These are phyloP conservation scores for Candida ficus DNA, from an alignment of 805 yeast species.

Conservation along the genomic window DNA sequence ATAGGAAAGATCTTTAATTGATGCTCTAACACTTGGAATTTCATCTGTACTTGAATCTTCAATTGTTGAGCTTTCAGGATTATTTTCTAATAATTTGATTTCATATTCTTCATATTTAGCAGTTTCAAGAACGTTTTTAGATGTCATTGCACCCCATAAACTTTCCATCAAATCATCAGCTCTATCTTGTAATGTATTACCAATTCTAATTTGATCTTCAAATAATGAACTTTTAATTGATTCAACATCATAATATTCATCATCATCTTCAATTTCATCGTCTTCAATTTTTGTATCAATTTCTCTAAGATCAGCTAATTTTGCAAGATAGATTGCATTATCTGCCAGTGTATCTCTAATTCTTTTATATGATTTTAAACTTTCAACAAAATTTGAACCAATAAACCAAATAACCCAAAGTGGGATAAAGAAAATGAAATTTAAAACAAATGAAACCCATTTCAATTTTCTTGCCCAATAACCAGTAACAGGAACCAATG, in stretches of 20 bases:
- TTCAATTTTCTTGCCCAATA: slow-evolving; percentile 36
- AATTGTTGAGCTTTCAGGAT: slow-evolving; percentile 1
- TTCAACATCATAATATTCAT: slow-evolving; percentile 7
- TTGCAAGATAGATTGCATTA: slow-evolving; percentile 22
- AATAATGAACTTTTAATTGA: slow-evolving; percentile 14
- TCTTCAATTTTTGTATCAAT: slow-evolving; percentile 3
- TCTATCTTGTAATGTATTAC: slow-evolving; percentile 47
- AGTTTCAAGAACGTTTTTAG: slow-evolving; percentile 22
- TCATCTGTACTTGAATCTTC: slow-evolving; percentile 14
- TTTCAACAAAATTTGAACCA: slow-evolving; percentile 37
- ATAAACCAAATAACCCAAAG: slow-evolving; percentile 58
- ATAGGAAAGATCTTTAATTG: slow-evolving; percentile 26
- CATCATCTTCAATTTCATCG: slow-evolving; percentile 11
- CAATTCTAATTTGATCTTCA: slow-evolving; percentile 28
- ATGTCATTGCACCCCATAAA: slow-evolving; percentile 52
- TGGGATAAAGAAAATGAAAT: slow-evolving; percentile 52
- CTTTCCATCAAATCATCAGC: slow-evolving; percentile 64
- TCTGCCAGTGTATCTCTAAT: slow-evolving; percentile 26
- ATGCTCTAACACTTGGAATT: slow-evolving; percentile 18
- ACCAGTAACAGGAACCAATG: slow-evolving; percentile 15
- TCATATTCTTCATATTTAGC: slow-evolving; percentile 19
- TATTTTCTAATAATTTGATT: slow-evolving; percentile 7
- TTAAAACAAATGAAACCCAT: slow-evolving; percentile 44
- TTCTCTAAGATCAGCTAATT: slow-evolving; percentile 14
- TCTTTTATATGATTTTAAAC: slow-evolving; percentile 35